Base-by-base conservation (phyloP, 768 basidiomycete genomes). In the Boletus patriciae region DNA sequence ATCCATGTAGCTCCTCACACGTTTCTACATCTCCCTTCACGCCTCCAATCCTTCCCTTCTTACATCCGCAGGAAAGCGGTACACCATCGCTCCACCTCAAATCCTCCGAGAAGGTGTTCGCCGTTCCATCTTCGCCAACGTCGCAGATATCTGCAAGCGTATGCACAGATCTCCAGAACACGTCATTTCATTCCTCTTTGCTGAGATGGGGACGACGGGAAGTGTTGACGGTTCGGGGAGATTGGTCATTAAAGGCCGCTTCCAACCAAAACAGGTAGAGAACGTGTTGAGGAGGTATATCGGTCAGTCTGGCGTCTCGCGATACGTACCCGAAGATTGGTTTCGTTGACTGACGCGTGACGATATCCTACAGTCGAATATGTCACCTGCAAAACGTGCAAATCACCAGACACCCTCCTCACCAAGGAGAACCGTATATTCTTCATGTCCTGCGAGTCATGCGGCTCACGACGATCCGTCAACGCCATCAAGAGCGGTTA, bases 311-410 rank as follows among this genome's bases (percentile, higher is more conserved):
- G 1, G 31, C 13, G 16, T 45, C 13, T 46, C 16, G 33, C 15
- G 34, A 38, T 21, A 6, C 19, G 13, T 13, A 7, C 11, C 27
- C 31, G 38, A 36, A 10, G n/a, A 25, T 31, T 23, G 18, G n/a
- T 13, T 11, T 50, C 19, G 37, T 43, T 4, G 46, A 41, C 45
- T 55, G 41, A 62, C 45, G 31, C 13, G 12, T 5, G 53, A 25
- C 19, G 41, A 12, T 10, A 3, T 42, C 12, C 42, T 58, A 13
- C 62, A 96, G 95, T 96, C 59, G 95, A 98, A 77, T 98, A 98
- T 74, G 96, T 98, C 58, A 95, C 95, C 38, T 99, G 97, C 84
- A 96, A 97, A 76, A 98, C 95, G 40, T 99, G 97, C 83, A 99
- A 98, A 77, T 98, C 96, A 1, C 92, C 92, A 44, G 97, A 99